These are phyloP conservation scores for Ogataea kodamae DNA, from an alignment of 805 yeast genomes.

Conservation along the genomic window DNA sequence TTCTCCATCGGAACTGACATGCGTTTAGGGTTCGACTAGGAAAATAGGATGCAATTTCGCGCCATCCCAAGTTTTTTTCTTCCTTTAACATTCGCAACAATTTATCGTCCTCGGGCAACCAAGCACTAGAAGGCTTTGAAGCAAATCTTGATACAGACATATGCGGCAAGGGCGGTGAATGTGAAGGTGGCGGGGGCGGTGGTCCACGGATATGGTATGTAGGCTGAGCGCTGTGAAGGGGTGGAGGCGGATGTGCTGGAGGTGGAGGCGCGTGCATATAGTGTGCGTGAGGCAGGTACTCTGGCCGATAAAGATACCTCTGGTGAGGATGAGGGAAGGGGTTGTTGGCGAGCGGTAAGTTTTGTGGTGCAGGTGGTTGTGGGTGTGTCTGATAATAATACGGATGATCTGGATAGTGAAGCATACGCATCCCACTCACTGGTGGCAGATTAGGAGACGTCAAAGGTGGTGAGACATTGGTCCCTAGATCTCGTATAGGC, in stretches of 20 bases:
- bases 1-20: constrained; percentile 86
- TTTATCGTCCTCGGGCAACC: constrained; percentile 78
- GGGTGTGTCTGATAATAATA: too few species aligned
- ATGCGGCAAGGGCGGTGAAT: constrained; percentile 4
- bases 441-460: constrained; percentile 3
- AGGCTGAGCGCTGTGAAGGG: constrained; percentile 1
- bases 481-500: constrained; percentile 13
- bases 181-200: constrained; percentile 3
- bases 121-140: constrained; percentile 41
- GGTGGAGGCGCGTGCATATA: neutral
- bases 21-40: constrained; percentile 83
- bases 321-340: constrained; percentile 1
- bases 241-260: constrained; percentile 3
- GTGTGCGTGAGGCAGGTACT: too few species aligned
- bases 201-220: constrained; percentile 4
- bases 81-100: constrained; percentile 74
- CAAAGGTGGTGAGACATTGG: constrained; percentile 9
- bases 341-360: neutral
- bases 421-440: too few species aligned
- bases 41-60: constrained; percentile 78
- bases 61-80: constrained; percentile 82
- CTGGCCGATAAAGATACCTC: too few species aligned
- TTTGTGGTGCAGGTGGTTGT: neutral
- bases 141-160: constrained; percentile 6
- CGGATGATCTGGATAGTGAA: too few species aligned